Conservation (phyloP, 495 filamentous ascomycete species). For the Penicillium alfredii region DNA sequence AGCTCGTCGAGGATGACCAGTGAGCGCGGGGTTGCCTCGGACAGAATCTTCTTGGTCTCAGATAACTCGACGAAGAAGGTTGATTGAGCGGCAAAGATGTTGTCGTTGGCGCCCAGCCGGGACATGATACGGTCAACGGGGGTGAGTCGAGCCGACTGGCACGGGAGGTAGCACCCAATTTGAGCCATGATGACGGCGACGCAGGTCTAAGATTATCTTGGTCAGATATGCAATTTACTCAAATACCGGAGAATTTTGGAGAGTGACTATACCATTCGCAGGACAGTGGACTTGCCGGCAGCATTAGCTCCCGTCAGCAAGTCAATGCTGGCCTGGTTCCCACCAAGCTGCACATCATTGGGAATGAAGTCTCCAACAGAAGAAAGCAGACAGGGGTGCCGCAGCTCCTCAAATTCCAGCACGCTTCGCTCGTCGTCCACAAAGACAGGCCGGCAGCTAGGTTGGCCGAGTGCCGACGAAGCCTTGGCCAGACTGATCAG, state of each 20-base stretch:
- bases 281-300: constrained; percentile 95
- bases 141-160: constrained; percentile 75
- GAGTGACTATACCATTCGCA: constrained; percentile 73
- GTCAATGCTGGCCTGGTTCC: constrained; percentile 72
- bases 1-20: constrained; percentile 98
- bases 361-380: constrained; percentile 93
- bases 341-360: constrained; percentile 87
- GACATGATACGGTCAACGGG: constrained; percentile 98
- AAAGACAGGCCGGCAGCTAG: constrained; percentile 83
- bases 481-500: constrained; percentile 87
- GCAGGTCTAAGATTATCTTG: constrained; percentile 55
- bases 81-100: constrained; percentile 95
- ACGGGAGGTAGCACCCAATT: constrained; percentile 90
- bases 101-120: constrained; percentile 94
- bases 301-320: constrained; percentile 96
- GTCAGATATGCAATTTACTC: constrained; percentile 2
- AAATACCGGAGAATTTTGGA: neutral
- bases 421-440: constrained; percentile 78
- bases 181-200: constrained; percentile 98
- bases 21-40: constrained; percentile 88
- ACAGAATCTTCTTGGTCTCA: constrained; percentile 97
- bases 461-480: constrained; percentile 73
- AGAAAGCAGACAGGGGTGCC: constrained; percentile 89
- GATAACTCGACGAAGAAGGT: constrained; percentile 98
- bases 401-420: constrained; percentile 83